Evolutionary conservation across 2,329 filamentous ascomycete genomes (phyloP).

Genomic region (Neonectria magnoliae): DNA sequence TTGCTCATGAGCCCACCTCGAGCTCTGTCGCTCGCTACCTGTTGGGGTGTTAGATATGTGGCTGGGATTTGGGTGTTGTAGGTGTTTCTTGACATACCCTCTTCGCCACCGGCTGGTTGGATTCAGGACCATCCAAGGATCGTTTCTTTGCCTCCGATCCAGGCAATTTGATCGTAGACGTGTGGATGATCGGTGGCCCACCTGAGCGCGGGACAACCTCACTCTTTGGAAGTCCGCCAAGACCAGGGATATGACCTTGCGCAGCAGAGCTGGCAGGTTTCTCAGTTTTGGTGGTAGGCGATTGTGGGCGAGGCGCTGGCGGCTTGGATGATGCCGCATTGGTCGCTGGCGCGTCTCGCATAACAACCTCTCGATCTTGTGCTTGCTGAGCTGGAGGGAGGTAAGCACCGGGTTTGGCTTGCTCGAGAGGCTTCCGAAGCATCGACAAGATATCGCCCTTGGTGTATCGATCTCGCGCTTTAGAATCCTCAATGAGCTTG

Average conservation of each 20-base stretch:
- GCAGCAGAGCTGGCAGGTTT: slow-evolving; percentile 1
- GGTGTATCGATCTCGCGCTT: slow-evolving; percentile 78
- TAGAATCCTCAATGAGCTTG: slow-evolving; percentile 84
- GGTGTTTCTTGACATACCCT: slow-evolving; percentile 49
- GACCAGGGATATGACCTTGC: slow-evolving; percentile 29
- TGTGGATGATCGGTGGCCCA: slow-evolving; percentile 54
- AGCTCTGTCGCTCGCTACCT: slow-evolving; percentile 46
- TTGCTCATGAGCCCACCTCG: slow-evolving; percentile 50
- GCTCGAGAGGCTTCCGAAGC: slow-evolving; percentile 57
- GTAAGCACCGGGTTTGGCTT: slow-evolving; percentile 44
- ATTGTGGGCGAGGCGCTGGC: slow-evolving; percentile 27
- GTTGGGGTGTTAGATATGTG: slow-evolving; percentile 39
- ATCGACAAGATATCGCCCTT: slow-evolving; percentile 66
- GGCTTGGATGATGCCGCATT: slow-evolving; percentile 7
- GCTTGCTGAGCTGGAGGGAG: slow-evolving; percentile 13
- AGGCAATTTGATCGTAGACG: slow-evolving; percentile 37
- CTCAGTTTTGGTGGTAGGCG: slow-evolving; percentile 15
- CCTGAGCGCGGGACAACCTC: slow-evolving; percentile 39
- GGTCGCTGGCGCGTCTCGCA: slow-evolving; percentile 32
- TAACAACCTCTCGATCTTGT: slow-evolving; percentile 29
- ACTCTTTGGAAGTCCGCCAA: slow-evolving; percentile 23
- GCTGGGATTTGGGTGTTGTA: neutral
- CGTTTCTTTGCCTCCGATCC: slow-evolving; percentile 54
- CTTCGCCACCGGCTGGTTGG: slow-evolving; percentile 49
- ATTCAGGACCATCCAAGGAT: slow-evolving; percentile 50